Percentiles rank a stretch among this genome's conserved stretches.
Conservation (phyloP, 768 basidiomycete species). For the Mycena amicta region DNA sequence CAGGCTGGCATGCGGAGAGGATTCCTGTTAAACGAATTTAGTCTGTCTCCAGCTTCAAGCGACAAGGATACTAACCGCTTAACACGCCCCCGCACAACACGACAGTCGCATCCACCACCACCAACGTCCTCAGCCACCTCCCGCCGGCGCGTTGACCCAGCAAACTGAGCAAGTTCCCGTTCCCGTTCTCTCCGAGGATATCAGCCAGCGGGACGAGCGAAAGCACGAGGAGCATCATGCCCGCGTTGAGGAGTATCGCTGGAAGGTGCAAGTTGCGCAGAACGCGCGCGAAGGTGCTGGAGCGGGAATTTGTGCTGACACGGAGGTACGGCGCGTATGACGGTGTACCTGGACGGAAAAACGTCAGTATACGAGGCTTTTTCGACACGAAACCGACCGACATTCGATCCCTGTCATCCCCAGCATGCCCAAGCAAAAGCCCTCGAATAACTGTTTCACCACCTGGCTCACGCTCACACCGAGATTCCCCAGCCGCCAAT, state of each 20-base stretch:
- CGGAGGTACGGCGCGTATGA: no score
- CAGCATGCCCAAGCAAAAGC: no score
- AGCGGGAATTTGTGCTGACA: no score
- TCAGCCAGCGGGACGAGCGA: slow-evolving; percentile 57
- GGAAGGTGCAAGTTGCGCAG: no score
- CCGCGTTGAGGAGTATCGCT: slow-evolving; percentile 57
- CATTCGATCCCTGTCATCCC: no score
- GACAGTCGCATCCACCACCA: slow-evolving; percentile 69
- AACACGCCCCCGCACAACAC: slow-evolving; percentile 75
- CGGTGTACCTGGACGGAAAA: no score
- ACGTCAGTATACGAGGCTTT: no score
- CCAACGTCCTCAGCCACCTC: slow-evolving; percentile 64
- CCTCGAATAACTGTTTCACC: no score
- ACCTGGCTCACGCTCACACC: no score
- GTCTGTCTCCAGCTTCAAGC: slow-evolving; percentile 1
- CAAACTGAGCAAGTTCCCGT: slow-evolving; percentile 65
- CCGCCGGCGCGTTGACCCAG: slow-evolving; percentile 59
- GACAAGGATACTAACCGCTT: slow-evolving; percentile 47
- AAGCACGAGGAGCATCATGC: slow-evolving; percentile 60
- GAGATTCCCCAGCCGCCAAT: no score
- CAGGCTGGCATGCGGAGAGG: slow-evolving; percentile 57
- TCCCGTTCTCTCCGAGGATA: slow-evolving; percentile 32
- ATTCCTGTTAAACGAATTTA: slow-evolving; percentile 43
- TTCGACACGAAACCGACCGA: no score
- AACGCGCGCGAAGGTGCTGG: no score